Conservation (phyloP, 2,329 filamentous ascomycete species). For the Stachybotrys elegans region DNA sequence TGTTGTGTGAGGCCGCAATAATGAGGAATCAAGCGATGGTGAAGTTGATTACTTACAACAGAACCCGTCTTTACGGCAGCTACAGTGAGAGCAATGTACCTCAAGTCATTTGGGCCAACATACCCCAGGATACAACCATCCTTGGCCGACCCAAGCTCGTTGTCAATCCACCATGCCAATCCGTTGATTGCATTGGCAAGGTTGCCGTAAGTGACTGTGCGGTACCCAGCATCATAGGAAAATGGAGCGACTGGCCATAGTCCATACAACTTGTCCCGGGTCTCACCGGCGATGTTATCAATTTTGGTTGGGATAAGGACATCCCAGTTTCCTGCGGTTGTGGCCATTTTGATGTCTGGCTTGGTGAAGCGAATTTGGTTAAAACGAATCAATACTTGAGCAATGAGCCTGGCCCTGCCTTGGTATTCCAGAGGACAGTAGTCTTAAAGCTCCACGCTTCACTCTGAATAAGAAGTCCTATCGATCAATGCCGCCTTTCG, state of each 20-base stretch:
- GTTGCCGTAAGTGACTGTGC: slow-evolving; percentile 3
- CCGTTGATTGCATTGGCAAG: slow-evolving; percentile 4
- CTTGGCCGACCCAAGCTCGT: not conserved
- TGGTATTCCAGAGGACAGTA: too few relatives aligned
- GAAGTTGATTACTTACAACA: slow-evolving; percentile 2
- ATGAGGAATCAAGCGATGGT: not conserved
- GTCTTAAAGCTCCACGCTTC: too few relatives aligned
- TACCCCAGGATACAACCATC: not conserved
- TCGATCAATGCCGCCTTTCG: too few relatives aligned
- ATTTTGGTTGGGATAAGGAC: not conserved
- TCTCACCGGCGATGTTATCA: not conserved
- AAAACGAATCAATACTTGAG: too few relatives aligned
- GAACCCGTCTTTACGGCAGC: slow-evolving; percentile 4
- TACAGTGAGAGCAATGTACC: slow-evolving; percentile 1
- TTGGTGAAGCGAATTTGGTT: too few relatives aligned
- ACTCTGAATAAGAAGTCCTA: too few relatives aligned
- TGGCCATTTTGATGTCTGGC: too few relatives aligned
- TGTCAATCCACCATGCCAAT: slow-evolving; percentile 2
- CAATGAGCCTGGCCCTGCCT: too few relatives aligned
- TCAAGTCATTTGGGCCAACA: slow-evolving; percentile 3
- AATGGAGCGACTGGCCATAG: not conserved
- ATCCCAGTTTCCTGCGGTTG: too few relatives aligned
- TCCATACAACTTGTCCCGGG: not conserved
- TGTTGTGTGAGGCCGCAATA: too few relatives aligned
- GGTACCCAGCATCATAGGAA: not conserved